Conservation (phyloP, 73 alveolate genomes). For the Stentor coeruleus region DNA sequence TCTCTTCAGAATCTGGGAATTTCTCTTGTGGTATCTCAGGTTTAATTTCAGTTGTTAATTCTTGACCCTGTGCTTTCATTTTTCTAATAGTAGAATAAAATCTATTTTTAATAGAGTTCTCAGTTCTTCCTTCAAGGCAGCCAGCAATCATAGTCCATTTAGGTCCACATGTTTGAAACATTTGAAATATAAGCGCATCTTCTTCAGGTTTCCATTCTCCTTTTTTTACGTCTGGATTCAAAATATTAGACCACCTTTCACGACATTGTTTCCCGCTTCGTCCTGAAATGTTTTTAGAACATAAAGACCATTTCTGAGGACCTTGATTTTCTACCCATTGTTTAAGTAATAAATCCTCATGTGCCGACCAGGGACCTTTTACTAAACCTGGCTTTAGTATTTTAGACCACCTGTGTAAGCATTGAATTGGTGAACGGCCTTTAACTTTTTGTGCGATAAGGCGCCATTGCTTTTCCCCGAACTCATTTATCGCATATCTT, state of each 20-base stretch:
- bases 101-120: slow-evolving; percentile 69
- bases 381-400: slow-evolving; percentile 68
- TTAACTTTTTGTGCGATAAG: slow-evolving; percentile 50
- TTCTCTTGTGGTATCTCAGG: too few relatives aligned
- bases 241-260: slow-evolving; percentile 90
- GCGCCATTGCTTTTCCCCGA: slow-evolving; percentile 60
- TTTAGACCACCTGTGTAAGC: slow-evolving; percentile 80
- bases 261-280: slow-evolving; percentile 94
- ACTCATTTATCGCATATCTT: neutral
- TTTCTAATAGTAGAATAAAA: slow-evolving; percentile 38
- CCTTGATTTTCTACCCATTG: slow-evolving; percentile 71
- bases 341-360: slow-evolving; percentile 58
- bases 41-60: neutral
- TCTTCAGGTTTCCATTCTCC: slow-evolving; percentile 84
- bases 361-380: slow-evolving; percentile 78
- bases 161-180: slow-evolving; percentile 62
- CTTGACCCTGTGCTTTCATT: neutral
- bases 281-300: slow-evolving; percentile 55
- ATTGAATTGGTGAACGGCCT: slow-evolving; percentile 69
- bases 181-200: slow-evolving; percentile 60
- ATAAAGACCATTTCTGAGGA: slow-evolving; percentile 57
- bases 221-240: slow-evolving; percentile 83
- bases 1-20: too few relatives aligned
- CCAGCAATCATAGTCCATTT: slow-evolving; percentile 75
- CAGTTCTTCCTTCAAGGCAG: slow-evolving; percentile 71